Conservation (phyloP, 1,139 yeast genomes). For the Saccharomyces hybrid region DNA sequence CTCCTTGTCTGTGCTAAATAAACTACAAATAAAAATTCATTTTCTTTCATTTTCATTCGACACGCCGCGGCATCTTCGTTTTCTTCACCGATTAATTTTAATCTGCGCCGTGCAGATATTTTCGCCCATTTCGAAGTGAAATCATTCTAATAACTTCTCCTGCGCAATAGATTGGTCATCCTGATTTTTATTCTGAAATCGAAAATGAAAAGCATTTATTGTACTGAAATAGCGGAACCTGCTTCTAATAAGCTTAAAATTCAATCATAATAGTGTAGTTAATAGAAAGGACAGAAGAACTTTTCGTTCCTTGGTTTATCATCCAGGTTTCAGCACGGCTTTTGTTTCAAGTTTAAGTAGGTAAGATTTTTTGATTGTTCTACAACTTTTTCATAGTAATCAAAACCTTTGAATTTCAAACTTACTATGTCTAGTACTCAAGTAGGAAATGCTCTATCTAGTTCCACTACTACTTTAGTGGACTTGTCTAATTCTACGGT, state of each 20-base stretch:
- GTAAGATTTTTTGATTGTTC: neutral
- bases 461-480: conserved; percentile 13
- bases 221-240: neutral
- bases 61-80: neutral
- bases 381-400: neutral
- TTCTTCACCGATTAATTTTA: neutral
- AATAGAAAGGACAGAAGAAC: neutral
- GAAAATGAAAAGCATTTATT: neutral
- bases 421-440: conserved; percentile 1
- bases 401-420: neutral
- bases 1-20: neutral
- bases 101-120: neutral
- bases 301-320: neutral
- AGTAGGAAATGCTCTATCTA: conserved; percentile 4
- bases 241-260: neutral
- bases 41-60: neutral
- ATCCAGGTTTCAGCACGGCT: neutral
- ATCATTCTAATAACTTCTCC: neutral
- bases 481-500: conserved; percentile 8
- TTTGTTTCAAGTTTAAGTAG: neutral
- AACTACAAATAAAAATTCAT: neutral
- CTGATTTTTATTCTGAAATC: neutral
- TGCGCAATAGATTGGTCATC: neutral
- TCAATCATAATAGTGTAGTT: neutral
- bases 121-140: neutral